These are phyloP conservation scores for Cinchona pubescens DNA, from an alignment of 257 asterid species.

Conservation along the genomic window DNA sequence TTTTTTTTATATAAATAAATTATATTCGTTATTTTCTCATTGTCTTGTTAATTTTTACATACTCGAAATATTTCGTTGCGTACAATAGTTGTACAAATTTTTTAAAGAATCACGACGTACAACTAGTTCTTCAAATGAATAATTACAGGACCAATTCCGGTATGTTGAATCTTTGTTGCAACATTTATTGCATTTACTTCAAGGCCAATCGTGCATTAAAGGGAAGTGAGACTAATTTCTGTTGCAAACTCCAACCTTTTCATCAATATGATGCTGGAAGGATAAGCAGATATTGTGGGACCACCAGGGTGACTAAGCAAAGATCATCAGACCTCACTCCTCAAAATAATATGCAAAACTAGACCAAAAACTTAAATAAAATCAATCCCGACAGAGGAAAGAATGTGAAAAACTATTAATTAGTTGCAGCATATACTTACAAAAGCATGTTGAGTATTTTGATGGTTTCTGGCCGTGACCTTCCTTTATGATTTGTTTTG, in stretches of 20 bases:
- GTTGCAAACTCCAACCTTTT: neutral
- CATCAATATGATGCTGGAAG: neutral
- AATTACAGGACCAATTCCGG: neutral
- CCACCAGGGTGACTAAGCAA: neutral
- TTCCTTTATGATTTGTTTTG: constrained; percentile 79
- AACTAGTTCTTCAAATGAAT: neutral
- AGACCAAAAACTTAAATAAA: neutral
- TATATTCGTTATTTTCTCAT: no score
- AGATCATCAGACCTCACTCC: constrained; percentile 4
- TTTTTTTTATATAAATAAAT: no score
- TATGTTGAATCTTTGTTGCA: neutral
- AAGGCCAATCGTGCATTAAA: neutral
- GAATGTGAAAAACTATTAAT: constrained; percentile 8
- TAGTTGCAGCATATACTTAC: constrained; percentile 46
- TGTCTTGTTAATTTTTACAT: no score
- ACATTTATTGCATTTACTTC: neutral
- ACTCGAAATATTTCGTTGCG: no score
- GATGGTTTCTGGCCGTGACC: constrained; percentile 95
- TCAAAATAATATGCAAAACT: neutral
- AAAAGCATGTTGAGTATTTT: constrained; percentile 87
- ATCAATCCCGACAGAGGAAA: neutral
- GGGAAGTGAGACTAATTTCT: neutral
- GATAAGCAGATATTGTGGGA: neutral
- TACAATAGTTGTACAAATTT: neutral
- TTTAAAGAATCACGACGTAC: neutral